phyloP scores from a whole-genome alignment of 2,329 filamentous ascomycete genomes.

The Graphium sp. region DNA sequence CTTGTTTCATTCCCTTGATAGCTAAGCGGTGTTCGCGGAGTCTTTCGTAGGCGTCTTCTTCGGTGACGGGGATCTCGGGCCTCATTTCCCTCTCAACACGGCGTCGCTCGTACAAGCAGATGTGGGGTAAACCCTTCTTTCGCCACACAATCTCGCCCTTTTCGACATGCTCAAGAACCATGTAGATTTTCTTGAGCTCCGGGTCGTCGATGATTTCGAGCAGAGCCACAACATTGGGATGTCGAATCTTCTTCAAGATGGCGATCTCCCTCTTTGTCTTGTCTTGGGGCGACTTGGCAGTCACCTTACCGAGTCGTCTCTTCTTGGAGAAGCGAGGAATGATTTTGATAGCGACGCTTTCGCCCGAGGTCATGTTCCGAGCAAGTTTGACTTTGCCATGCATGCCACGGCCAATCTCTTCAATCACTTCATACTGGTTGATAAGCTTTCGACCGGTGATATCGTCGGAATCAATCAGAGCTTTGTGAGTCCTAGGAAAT shows the following conservation, averaged over 20 bases:
- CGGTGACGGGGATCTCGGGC: conserved; percentile 38
- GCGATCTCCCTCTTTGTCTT: conserved; percentile 94
- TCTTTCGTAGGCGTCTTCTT: conserved; percentile 43
- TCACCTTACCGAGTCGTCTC: conserved; percentile 73
- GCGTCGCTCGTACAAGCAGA: conserved; percentile 67
- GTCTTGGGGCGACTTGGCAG: conserved; percentile 45
- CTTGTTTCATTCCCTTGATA: conserved; percentile 38
- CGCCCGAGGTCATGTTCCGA: conserved; percentile 56
- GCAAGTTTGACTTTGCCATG: conserved; percentile 97
- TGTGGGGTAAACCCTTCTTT: conserved; percentile 68
- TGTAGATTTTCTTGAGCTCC: conserved; percentile 92
- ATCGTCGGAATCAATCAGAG: conserved; percentile 75
- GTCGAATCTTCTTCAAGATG: conserved; percentile 93
- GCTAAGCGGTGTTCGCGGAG: conserved; percentile 41
- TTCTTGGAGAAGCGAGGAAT: conserved; percentile 92
- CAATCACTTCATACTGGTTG: conserved; percentile 94
- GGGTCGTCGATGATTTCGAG: conserved; percentile 97
- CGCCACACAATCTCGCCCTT: conserved; percentile 90
- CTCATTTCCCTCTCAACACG: conserved; percentile 59
- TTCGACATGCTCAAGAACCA: conserved; percentile 90
- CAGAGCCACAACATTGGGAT: conserved; percentile 90
- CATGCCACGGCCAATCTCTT: conserved; percentile 88
- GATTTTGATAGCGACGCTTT: conserved; percentile 94
- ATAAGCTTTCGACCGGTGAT: conserved; percentile 88
- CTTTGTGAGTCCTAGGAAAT: conserved; percentile 58